phyloP scores from a whole-genome alignment of 169 alveolate genomes.

The Plasmodium billcollinsi region DNA sequence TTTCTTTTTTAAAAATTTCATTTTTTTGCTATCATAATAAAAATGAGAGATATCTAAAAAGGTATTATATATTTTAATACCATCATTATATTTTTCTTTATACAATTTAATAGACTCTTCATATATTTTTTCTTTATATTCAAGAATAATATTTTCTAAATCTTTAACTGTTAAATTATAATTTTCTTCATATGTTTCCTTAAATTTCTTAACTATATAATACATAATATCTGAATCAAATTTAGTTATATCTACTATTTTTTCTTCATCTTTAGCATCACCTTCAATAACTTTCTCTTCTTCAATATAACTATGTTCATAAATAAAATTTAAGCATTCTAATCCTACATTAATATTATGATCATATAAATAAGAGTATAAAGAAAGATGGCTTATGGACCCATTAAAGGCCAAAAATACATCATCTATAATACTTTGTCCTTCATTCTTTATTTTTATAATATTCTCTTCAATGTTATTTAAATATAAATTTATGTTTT shows the following conservation, averaged over 20 bases:
- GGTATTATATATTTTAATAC: slow-evolving; percentile 76
- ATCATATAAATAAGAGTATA: slow-evolving; percentile 49
- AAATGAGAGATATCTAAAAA: slow-evolving; percentile 70
- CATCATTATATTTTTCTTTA: slow-evolving; percentile 65
- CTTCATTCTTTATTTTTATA: slow-evolving; percentile 72
- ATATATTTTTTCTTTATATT: slow-evolving; percentile 35
- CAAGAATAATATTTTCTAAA: slow-evolving; percentile 28
- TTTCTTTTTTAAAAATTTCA: slow-evolving; percentile 77
- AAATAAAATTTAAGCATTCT: slow-evolving; percentile 35
- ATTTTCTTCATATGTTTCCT: slow-evolving; percentile 4
- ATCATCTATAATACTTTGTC: slow-evolving; percentile 45
- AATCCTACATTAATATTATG: slow-evolving; percentile 40
- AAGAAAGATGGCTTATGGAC: slow-evolving; percentile 49
- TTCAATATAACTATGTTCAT: slow-evolving; percentile 59
- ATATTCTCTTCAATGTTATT: slow-evolving; percentile 50
- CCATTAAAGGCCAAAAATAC: slow-evolving; percentile 64
- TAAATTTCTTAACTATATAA: slow-evolving; percentile 44
- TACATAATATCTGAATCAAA: slow-evolving; percentile 61
- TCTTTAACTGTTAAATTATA: slow-evolving; percentile 29
- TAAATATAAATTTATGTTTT: slow-evolving; percentile 43
- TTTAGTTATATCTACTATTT: slow-evolving; percentile 33
- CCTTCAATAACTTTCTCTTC: slow-evolving; percentile 50
- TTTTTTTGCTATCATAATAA: slow-evolving; percentile 24
- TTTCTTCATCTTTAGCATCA: slow-evolving; percentile 29
- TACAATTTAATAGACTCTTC: slow-evolving; percentile 40